Conservation (phyloP, 345 rosid species). For the Firmiana major region DNA sequence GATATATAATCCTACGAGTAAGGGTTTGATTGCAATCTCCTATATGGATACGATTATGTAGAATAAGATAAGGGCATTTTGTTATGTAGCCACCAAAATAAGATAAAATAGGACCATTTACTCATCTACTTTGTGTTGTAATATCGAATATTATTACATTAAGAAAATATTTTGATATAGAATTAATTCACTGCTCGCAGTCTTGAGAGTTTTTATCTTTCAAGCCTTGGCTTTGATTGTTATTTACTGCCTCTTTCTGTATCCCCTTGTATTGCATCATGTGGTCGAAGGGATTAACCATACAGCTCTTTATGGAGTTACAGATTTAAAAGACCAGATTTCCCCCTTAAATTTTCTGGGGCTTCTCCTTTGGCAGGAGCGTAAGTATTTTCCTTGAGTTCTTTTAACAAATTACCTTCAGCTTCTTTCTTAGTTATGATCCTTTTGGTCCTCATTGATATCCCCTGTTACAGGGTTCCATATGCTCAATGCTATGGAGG, state of each 20-base stretch:
- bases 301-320: conserved; percentile 13
- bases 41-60: neutral
- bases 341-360: conserved; percentile 74
- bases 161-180: neutral
- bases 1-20: neutral
- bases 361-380: conserved; percentile 68
- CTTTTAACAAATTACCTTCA: neutral
- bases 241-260: neutral
- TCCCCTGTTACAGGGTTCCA: conserved; percentile 50
- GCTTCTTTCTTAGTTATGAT: neutral
- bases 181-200: neutral
- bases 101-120: neutral
- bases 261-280: neutral
- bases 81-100: neutral
- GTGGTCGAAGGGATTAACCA: neutral
- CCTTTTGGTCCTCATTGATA: conserved; percentile 2
- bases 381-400: conserved; percentile 42
- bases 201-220: neutral
- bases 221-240: neutral
- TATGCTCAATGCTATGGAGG: conserved; percentile 98
- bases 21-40: neutral
- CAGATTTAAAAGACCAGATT: conserved; percentile 89
- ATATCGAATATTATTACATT: neutral
- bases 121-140: neutral
- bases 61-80: neutral